Conservation (phyloP, 148 eudicot species). For the Polygonum maritimum region DNA sequence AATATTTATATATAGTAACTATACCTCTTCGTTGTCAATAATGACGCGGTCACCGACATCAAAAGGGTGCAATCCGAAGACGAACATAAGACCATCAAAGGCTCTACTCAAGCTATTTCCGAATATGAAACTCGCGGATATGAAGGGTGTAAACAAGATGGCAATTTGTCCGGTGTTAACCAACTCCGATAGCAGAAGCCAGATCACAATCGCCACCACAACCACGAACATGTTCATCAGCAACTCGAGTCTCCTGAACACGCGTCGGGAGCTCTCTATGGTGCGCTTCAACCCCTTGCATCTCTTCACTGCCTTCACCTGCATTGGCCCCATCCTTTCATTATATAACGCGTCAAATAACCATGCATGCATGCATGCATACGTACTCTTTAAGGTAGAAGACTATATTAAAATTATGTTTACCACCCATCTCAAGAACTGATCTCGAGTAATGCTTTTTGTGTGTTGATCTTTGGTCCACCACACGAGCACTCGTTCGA, state of each 20-base stretch:
- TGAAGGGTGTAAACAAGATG: not conserved
- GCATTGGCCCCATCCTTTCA: not conserved
- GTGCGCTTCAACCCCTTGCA: not conserved
- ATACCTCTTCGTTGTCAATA: conserved; percentile 20
- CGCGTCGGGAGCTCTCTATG: not conserved
- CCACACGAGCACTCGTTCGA: not conserved
- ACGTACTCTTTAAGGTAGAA: not conserved
- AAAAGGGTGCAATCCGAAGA: not conserved
- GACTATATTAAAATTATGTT: not conserved
- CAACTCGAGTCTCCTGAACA: conserved; percentile 17
- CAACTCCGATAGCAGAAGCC: conserved; percentile 27
- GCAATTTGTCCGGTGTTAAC: not conserved
- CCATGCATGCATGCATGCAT: too few species aligned
- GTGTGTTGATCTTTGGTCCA: not conserved
- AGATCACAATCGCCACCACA: conserved; percentile 22
- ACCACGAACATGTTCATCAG: conserved; percentile 25
- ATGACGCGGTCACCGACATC: conserved; percentile 20
- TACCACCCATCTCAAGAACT: not conserved
- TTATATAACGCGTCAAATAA: not conserved
- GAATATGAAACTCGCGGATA: conserved; percentile 1
- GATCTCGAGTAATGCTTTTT: not conserved
- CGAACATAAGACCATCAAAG: not conserved
- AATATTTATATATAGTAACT: too few species aligned
- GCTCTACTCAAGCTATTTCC: not conserved
- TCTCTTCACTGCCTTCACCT: not conserved